Evolutionary conservation across 306 rosid species (phyloP), one percentile per base, ranked within the genome.

Genomic region (Castanea crenata): DNA sequence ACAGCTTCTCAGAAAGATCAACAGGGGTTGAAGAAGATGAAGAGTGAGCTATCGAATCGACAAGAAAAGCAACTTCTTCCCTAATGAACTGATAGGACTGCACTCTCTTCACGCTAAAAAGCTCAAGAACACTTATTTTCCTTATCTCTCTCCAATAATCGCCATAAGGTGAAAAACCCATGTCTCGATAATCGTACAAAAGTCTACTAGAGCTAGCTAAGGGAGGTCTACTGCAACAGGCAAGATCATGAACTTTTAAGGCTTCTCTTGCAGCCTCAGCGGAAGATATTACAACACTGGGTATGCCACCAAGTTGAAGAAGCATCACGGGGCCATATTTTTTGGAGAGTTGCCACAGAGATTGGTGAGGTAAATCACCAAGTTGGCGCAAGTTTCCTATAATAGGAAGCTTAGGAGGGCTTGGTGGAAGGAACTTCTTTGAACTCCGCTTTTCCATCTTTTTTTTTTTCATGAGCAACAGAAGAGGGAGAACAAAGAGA

Each of bases 111-210:
- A 72, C 11, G n/a, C 80, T 90, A 31, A 87, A 78, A 18, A 90
- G 79, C 58, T 86, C 81, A 6, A 56, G 46, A 6, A 85, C 74
- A 8, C 82, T 51, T 14, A 87, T 12, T 35, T 83, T 89, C 55
- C 87, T 29, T 3, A 87, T 69, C 31, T 87, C 84, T 69, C 86
- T 78, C 92, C 90, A 86, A 35, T 80, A 83, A 0, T 81, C 80
- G 4, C 89, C 83, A 14, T 86, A 86, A 0, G 89, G 88, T 0
- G 85, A 27, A n/a, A 87, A 75, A 4, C 11, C 10, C 0, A 86
- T 5, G 21, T 86, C 85, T 1, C 4, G 1, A 18, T 34, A 55
- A 69, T 84, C 77, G 73, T 73, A 87, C 0, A 84, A 38, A 34
- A 84, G 82, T 31, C 54, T 81, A 7, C 76, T 29, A 1, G 41